A percentile compares a stretch with the other conserved stretches of the same genome.
These are phyloP conservation scores for Kwoniella botswanensis DNA, from an alignment of 768 basidiomycete genomes.

Conservation along the genomic window DNA sequence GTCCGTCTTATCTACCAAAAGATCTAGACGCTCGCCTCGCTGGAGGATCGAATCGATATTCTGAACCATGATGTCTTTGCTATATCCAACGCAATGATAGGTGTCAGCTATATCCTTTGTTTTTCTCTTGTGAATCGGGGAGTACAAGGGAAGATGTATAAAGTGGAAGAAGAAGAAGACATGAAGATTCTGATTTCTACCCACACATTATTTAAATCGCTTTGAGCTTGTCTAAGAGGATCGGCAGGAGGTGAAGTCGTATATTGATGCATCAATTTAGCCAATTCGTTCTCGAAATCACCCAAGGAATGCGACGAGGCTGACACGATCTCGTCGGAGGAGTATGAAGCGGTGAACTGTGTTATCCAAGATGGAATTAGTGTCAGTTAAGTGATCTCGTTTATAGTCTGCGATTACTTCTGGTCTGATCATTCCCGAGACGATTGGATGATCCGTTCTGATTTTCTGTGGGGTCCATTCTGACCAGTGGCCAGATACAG, in stretches of 20 bases:
- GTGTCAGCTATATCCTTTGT: too few relatives aligned
- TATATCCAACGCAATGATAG: slow-evolving; percentile 4
- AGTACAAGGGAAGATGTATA: too few relatives aligned
- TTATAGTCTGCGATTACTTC: neutral
- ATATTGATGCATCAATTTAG: slow-evolving; percentile 76
- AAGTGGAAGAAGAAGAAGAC: too few relatives aligned
- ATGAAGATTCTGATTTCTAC: slow-evolving; percentile 3
- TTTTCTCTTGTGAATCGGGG: too few relatives aligned
- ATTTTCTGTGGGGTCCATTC: too few relatives aligned
- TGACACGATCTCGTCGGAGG: slow-evolving; percentile 55
- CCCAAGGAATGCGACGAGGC: slow-evolving; percentile 58
- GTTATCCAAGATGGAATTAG: neutral
- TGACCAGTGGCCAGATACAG: too few relatives aligned
- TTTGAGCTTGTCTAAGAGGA: slow-evolving; percentile 85
- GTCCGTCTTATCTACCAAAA: slow-evolving; percentile 96
- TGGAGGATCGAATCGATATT: slow-evolving; percentile 96
- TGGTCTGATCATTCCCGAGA: neutral
- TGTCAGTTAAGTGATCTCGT: slow-evolving; percentile 11
- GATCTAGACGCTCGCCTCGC: slow-evolving; percentile 91
- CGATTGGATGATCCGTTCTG: too few relatives aligned
- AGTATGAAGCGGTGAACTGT: slow-evolving; percentile 58
- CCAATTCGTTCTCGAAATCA: slow-evolving; percentile 58
- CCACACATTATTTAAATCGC: slow-evolving; percentile 66
- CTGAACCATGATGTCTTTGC: slow-evolving; percentile 95
- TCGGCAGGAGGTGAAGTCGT: slow-evolving; percentile 85